Evolutionary conservation across 73 alveolate genomes (phyloP), one percentile per base, ranked within the genome.

Genomic region (Tetrahymena thermophila): DNA sequence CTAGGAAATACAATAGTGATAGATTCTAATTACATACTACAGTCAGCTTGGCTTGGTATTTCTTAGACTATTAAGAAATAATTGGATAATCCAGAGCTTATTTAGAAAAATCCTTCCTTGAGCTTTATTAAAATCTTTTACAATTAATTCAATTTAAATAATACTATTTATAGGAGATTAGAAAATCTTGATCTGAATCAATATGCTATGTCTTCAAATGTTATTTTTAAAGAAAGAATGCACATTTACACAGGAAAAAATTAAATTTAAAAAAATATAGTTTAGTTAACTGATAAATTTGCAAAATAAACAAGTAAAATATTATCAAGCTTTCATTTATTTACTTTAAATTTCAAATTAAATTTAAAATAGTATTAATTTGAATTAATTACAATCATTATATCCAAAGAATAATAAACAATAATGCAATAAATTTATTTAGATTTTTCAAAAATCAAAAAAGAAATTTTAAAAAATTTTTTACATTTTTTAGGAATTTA

Each of bases 161-260:
- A 56, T 6, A n/a, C 56, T 0, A 56, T 95, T 89, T 50, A 56
- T 31, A 85, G 89, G 38, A 3, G 38, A 10, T 38, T 93, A 28
- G 50, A 85, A 34, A 28, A 44, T 17, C 34, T 95, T 1, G 37
- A 95, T 56, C 44, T 95, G n/a, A 34, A 85, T 11, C 93, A 95
- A 31, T 95, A 85, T 56, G 85, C 97, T 0, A 55, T 95, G 71
- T 10, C 95, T 89, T 50, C 85, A 19, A 89, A 95, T 93, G 35
- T 85, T 16, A 43, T 95, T 23, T 95, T 89, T 31, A 95, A 85
- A 25, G 40, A 95, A 50, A 89, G 97, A 56, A 31, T 95, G 58
- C 16, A 95, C 23, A 93, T 43, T 4, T 95, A 95, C 40, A 9
- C 71, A 23, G 95, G 94, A 25, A 89, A 85, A 89, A 35, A 55